Conservation (phyloP, 2,329 filamentous ascomycete species). For the Nemania sp. region DNA sequence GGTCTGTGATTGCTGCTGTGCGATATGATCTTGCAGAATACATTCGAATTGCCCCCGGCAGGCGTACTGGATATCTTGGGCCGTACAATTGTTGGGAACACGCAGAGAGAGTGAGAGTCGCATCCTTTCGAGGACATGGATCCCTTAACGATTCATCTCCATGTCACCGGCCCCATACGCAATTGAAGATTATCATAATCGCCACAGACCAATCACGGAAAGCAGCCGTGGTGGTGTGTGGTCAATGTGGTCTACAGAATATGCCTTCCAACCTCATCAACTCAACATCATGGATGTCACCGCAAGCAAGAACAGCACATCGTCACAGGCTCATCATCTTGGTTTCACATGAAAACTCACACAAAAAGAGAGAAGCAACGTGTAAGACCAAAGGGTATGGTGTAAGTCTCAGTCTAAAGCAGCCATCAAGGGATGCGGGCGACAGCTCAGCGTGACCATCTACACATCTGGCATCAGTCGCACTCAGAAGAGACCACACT, state of each 20-base stretch:
- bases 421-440: conserved; percentile 5
- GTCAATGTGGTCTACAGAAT: conserved; percentile 13
- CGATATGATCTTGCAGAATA: conserved; percentile 27
- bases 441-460: conserved; percentile 12
- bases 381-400: conserved; percentile 7
- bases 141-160: conserved; percentile 1
- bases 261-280: conserved; percentile 5
- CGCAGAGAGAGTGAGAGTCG: conserved; percentile 12
- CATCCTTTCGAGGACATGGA: conserved; percentile 6
- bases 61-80: conserved; percentile 1
- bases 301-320: conserved; percentile 20
- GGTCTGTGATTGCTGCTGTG: conserved; percentile 14
- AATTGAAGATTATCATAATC: conserved; percentile 4
- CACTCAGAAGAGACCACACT: conserved; percentile 2
- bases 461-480: conserved; percentile 3
- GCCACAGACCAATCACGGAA: neutral
- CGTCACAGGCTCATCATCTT: conserved; percentile 1
- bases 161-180: conserved; percentile 10
- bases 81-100: neutral
- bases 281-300: conserved; percentile 6
- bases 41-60: neutral
- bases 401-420: conserved; percentile 15
- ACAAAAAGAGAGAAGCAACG: conserved; percentile 9
- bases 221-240: neutral
- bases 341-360: conserved; percentile 1